A percentile compares a stretch with the other conserved stretches of the same genome.
These are phyloP conservation scores for Penicillium fuscoglaucum DNA, from an alignment of 2,329 filamentous ascomycete species.

Conservation along the genomic window DNA sequence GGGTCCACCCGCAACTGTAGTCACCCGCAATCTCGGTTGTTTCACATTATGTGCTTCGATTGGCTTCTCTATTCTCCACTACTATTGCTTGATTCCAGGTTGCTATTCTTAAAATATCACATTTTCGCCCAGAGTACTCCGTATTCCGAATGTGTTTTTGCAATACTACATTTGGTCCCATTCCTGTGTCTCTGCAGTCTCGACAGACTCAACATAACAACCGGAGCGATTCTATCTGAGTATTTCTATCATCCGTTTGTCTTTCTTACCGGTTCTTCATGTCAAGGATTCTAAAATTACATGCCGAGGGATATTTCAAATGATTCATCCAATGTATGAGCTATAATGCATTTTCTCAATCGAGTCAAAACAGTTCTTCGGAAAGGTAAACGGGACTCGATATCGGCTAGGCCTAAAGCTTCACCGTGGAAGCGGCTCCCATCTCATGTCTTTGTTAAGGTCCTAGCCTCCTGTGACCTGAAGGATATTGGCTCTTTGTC, in stretches of 20 bases:
- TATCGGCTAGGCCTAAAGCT: constrained; percentile 5
- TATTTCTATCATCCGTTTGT: not conserved
- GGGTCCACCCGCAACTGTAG: no score
- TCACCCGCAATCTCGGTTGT: constrained; percentile 4
- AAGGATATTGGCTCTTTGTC: constrained; percentile 23
- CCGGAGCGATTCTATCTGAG: not conserved
- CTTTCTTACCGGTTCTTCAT: not conserved
- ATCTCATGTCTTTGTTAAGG: constrained; percentile 17
- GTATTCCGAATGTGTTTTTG: not conserved
- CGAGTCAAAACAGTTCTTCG: constrained; percentile 21
- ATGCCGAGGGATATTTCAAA: not conserved
- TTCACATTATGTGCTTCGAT: not conserved
- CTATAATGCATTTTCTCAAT: constrained; percentile 18
- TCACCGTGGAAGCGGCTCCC: constrained; percentile 27
- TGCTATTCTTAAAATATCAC: not conserved
- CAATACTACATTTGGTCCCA: not conserved
- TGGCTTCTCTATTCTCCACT: not conserved
- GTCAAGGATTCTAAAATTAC: not conserved
- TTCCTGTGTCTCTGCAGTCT: not conserved
- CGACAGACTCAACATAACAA: not conserved
- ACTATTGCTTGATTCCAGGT: not conserved
- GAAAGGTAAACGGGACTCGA: constrained; percentile 6
- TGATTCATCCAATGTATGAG: not conserved
- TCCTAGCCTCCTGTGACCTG: constrained; percentile 23
- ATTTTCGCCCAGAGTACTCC: not conserved